A percentile compares a stretch with the other conserved stretches of the same genome.
Conservation (phyloP, 176 grass and related monocot species). For the Eragrostis curvula region DNA sequence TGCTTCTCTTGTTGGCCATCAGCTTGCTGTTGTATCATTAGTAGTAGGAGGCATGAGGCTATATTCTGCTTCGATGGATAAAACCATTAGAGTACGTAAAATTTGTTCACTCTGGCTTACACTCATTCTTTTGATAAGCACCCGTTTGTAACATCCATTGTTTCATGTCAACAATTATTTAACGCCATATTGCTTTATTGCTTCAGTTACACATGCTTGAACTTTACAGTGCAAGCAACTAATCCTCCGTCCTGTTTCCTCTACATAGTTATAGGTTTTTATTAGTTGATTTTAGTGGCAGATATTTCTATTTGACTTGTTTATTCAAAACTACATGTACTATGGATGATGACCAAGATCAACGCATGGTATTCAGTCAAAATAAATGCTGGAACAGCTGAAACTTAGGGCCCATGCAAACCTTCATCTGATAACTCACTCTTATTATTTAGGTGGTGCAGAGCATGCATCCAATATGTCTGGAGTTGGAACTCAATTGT, state of each 20-base stretch:
- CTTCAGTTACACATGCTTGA: not conserved
- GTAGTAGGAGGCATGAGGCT: constrained; percentile 70
- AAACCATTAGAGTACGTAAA: constrained; percentile 81
- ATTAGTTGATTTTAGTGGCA: constrained; percentile 5
- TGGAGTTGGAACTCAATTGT: not conserved
- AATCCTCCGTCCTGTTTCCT: no score
- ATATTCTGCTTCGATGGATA: constrained; percentile 97
- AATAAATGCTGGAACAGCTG: constrained; percentile 30
- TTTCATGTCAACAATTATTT: no score
- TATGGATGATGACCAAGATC: not conserved
- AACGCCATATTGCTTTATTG: no score
- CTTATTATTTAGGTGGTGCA: constrained; percentile 13
- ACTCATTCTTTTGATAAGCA: constrained; percentile 21
- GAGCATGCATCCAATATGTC: constrained; percentile 6
- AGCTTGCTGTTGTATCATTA: constrained; percentile 83
- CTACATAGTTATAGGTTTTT: not conserved
- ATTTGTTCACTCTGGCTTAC: constrained; percentile 19
- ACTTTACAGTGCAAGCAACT: constrained; percentile 12
- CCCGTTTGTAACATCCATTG: no score
- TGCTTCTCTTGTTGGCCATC: constrained; percentile 74
- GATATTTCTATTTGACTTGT: constrained; percentile 19
- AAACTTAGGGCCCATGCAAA: constrained; percentile 27
- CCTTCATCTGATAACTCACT: constrained; percentile 5
- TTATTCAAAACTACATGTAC: constrained; percentile 2
- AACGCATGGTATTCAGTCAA: constrained; percentile 16